These are phyloP conservation scores for Rhinocladiella similis DNA, from an alignment of 2,329 filamentous ascomycete genomes.

Conservation along the genomic window DNA sequence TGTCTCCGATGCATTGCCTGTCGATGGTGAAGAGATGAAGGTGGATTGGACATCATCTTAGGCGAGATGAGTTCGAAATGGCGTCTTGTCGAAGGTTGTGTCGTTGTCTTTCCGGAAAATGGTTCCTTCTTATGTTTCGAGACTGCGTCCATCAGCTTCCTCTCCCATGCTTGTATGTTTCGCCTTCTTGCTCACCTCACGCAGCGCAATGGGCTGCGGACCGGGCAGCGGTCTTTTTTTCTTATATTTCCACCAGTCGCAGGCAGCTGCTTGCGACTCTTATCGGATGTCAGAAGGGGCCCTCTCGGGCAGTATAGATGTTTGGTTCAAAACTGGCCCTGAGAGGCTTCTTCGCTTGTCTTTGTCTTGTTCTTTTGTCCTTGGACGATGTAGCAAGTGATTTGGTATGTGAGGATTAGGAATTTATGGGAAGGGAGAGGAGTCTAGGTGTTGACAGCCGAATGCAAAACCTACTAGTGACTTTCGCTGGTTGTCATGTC, in stretches of 20 bases:
- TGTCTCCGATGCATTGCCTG: slow-evolving; percentile 80
- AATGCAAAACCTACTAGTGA: slow-evolving; percentile 3
- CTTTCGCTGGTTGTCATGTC: not conserved
- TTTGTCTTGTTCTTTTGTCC: slow-evolving; percentile 14
- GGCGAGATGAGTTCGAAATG: slow-evolving; percentile 70
- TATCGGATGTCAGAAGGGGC: slow-evolving; percentile 19
- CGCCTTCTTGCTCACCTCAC: slow-evolving; percentile 61
- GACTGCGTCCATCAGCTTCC: slow-evolving; percentile 24
- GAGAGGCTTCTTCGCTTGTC: slow-evolving; percentile 27
- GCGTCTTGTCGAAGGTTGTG: slow-evolving; percentile 40
- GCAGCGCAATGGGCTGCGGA: slow-evolving; percentile 77
- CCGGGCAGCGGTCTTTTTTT: slow-evolving; percentile 60
- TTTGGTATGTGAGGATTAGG: slow-evolving; percentile 1
- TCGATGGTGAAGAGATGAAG: slow-evolving; percentile 70
- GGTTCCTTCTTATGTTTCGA: slow-evolving; percentile 45
- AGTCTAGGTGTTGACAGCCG: slow-evolving; percentile 11
- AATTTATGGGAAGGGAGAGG: slow-evolving; percentile 5
- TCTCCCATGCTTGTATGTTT: not conserved
- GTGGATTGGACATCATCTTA: slow-evolving; percentile 78
- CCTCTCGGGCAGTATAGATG: slow-evolving; percentile 26
- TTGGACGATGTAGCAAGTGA: not conserved
- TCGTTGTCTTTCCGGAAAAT: slow-evolving; percentile 48
- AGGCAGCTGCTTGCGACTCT: slow-evolving; percentile 22
- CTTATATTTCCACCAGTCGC: slow-evolving; percentile 28
- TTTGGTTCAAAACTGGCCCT: slow-evolving; percentile 20